Percentiles rank a stretch among this genome's conserved stretches.
Conservation (phyloP, 768 basidiomycete species). For the Naganishia vishniacii region DNA sequence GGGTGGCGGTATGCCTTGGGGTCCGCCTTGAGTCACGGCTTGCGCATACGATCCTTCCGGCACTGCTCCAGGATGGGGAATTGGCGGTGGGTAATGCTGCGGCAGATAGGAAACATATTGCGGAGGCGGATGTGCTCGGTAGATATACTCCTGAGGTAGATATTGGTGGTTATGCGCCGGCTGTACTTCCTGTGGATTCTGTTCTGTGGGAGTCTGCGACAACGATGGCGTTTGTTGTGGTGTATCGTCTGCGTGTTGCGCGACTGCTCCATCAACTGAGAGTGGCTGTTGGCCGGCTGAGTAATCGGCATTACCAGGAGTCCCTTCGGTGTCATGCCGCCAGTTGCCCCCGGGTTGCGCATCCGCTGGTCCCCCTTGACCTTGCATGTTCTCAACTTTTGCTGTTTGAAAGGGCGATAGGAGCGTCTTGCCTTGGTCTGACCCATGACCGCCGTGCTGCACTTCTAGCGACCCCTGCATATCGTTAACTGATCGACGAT, state of each 20-base stretch:
- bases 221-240: slow-evolving; percentile 18
- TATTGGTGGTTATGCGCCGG: neutral
- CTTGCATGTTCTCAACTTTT: neutral
- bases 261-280: neutral
- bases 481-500: slow-evolving; percentile 9
- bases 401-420: slow-evolving; percentile 18
- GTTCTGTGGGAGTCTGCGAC: slow-evolving; percentile 12
- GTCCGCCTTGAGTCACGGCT: neutral
- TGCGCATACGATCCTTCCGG: slow-evolving; percentile 16
- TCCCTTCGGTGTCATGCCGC: neutral
- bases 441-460: neutral
- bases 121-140: slow-evolving; percentile 2
- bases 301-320: neutral
- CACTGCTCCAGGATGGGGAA: neutral
- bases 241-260: slow-evolving; percentile 4
- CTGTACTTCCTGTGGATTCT: slow-evolving; percentile 4
- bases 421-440: neutral
- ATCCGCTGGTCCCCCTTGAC: neutral
- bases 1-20: slow-evolving; percentile 12
- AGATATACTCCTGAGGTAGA: slow-evolving; percentile 4
- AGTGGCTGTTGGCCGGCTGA: neutral
- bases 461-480: slow-evolving; percentile 12
- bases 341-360: neutral
- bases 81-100: slow-evolving; percentile 4
- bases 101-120: slow-evolving; percentile 17